A percentile compares a stretch with the other conserved stretches of the same genome.
Evolutionary conservation across 495 filamentous ascomycete genomes (phyloP).

Genomic region (Lophiotrema nucula): DNA sequence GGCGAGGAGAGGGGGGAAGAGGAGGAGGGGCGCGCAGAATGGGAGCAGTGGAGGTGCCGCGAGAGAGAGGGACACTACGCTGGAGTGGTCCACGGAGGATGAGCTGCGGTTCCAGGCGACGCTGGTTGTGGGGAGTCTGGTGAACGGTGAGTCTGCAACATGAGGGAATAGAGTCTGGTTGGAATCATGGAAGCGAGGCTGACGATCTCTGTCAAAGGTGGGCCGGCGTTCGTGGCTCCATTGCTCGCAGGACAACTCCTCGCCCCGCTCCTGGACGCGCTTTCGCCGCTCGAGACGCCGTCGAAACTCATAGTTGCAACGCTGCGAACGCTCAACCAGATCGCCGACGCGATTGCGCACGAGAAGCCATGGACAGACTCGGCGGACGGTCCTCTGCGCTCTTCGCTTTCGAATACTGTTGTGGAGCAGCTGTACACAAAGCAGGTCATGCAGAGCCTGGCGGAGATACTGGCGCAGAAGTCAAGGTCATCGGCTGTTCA

Average conservation of each 20-base stretch:
- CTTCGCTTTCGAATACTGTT: conserved; percentile 38
- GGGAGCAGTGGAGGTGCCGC: conserved; percentile 16
- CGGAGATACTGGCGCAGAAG: conserved; percentile 62
- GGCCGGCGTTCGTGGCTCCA: conserved; percentile 72
- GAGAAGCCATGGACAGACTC: conserved; percentile 51
- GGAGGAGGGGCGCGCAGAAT: conserved; percentile 42
- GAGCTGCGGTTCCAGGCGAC: conserved; percentile 73
- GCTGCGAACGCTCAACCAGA: conserved; percentile 68
- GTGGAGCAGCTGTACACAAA: conserved; percentile 64
- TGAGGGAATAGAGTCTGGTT: neutral
- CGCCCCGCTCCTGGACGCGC: conserved; percentile 62
- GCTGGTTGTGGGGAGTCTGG: conserved; percentile 77
- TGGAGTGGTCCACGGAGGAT: conserved; percentile 53
- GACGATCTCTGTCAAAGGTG: conserved; percentile 55
- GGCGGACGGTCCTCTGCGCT: conserved; percentile 43
- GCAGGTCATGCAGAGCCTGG: conserved; percentile 56
- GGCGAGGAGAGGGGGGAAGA: conserved; percentile 43
- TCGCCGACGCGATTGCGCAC: conserved; percentile 57
- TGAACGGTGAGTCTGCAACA: conserved; percentile 65
- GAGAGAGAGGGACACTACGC: conserved; percentile 8
- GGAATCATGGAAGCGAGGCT: no score
- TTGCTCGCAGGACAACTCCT: conserved; percentile 65
- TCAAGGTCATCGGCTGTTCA: conserved; percentile 52
- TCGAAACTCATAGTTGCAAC: conserved; percentile 66
- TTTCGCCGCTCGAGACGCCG: conserved; percentile 65